Evolutionary conservation across 2,329 filamentous ascomycete species (phyloP).

Genomic region (Aspergillus oerlinghausenensis): DNA sequence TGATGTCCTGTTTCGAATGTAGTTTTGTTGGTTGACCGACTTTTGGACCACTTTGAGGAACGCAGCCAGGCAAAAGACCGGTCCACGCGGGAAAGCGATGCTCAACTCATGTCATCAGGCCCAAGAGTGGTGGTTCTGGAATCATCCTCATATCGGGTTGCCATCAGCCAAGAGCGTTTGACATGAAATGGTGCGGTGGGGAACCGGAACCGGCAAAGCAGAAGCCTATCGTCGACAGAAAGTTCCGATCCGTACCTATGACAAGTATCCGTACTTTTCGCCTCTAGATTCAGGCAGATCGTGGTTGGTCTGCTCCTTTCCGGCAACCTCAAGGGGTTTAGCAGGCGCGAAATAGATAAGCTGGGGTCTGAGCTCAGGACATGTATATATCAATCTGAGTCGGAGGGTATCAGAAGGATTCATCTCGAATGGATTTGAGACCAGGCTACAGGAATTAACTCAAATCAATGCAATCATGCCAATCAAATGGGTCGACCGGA

Average conservation of each 20-base stretch:
- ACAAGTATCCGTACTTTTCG: not conserved
- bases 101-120: constrained; percentile 9
- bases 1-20: constrained; percentile 12
- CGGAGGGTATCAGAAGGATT: not conserved
- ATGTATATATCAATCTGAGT: not conserved
- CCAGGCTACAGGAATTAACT: not conserved
- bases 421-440: not conserved
- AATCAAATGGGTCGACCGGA: not conserved
- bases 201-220: not conserved
- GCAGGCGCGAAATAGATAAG: not conserved
- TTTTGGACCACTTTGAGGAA: constrained; percentile 26
- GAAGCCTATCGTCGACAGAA: not conserved
- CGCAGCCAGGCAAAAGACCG: constrained; percentile 19
- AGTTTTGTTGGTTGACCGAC: constrained; percentile 33
- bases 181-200: not conserved
- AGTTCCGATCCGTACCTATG: not conserved
- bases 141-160: not conserved
- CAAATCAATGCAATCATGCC: not conserved
- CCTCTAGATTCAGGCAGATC: not conserved
- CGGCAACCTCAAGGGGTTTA: not conserved
- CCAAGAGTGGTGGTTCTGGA: constrained; percentile 5
- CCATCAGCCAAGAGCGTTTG: not conserved
- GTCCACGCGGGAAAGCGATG: constrained; percentile 21
- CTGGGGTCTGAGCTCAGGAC: constrained; percentile 2
- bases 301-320: constrained; percentile 5